phyloP scores from a whole-genome alignment of 371 early-diverging fungal species.

The Lichtheimia corymbifera region DNA sequence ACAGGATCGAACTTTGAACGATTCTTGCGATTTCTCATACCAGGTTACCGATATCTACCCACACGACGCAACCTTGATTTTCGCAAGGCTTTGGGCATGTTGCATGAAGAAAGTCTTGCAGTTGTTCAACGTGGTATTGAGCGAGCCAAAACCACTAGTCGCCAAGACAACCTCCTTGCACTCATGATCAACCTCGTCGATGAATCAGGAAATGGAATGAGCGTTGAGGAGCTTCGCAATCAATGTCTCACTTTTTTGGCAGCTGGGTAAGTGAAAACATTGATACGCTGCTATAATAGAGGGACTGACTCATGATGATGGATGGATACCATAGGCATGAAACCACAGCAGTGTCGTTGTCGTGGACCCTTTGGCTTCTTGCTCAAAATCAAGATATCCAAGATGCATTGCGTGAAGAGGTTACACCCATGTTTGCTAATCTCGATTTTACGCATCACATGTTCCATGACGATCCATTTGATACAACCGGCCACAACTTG shows the following conservation, averaged over 20 bases:
- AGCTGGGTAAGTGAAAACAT: slow-evolving; percentile 38
- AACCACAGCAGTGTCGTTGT: slow-evolving; percentile 22
- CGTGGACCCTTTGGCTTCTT: slow-evolving; percentile 60
- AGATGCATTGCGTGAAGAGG: slow-evolving; percentile 48
- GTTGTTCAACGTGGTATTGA: slow-evolving; percentile 47
- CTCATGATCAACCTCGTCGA: slow-evolving; percentile 37
- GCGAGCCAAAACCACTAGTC: slow-evolving; percentile 7
- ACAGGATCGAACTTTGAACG: slow-evolving; percentile 20
- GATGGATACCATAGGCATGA: slow-evolving; percentile 6
- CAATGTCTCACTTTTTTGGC: slow-evolving; percentile 32
- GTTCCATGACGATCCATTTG: slow-evolving; percentile 5
- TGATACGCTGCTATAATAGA: neutral
- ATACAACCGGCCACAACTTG: slow-evolving; percentile 1
- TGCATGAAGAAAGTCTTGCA: slow-evolving; percentile 41
- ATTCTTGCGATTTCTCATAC: slow-evolving; percentile 41
- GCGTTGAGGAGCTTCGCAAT: slow-evolving; percentile 23
- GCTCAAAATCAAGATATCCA: slow-evolving; percentile 49
- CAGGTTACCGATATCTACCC: slow-evolving; percentile 37
- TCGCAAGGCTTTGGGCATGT: slow-evolving; percentile 2
- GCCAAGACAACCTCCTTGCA: slow-evolving; percentile 21
- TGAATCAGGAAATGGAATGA: slow-evolving; percentile 35
- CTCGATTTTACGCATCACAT: slow-evolving; percentile 13
- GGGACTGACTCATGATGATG: too few relatives aligned
- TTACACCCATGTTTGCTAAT: slow-evolving; percentile 14
- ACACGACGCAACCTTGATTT: slow-evolving; percentile 27